Percentiles rank a stretch among this genome's conserved stretches.
Evolutionary conservation across 2,329 filamentous ascomycete species (phyloP).

Genomic region (Westerdykella ornata): DNA sequence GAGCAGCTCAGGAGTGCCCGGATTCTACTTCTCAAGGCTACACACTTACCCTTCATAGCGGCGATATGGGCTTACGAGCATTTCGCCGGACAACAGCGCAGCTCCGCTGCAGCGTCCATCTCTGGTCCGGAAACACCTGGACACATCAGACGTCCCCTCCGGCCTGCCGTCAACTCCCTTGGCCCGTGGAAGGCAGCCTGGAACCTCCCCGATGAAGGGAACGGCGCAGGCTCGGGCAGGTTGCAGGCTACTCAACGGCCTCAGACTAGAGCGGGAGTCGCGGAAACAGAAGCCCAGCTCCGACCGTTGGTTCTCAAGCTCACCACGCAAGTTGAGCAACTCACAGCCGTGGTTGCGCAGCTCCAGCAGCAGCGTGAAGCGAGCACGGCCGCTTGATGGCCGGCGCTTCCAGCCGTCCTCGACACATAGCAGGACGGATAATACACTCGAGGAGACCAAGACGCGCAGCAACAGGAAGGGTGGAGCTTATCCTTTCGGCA

Average conservation of each 20-base stretch:
- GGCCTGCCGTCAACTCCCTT: conserved; percentile 29
- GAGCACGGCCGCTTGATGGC: conserved; percentile 29
- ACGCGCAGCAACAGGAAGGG: conserved; percentile 10
- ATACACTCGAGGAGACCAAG: conserved; percentile 6
- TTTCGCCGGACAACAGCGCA: conserved; percentile 21
- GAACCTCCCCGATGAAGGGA: conserved; percentile 13
- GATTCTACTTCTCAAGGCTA: conserved; percentile 53
- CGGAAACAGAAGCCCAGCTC: conserved; percentile 29
- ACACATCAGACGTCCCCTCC: conserved; percentile 21
- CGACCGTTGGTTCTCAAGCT: conserved; percentile 36
- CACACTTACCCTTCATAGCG: conserved; percentile 61
- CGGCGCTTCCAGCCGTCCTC: conserved; percentile 32
- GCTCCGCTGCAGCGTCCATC: conserved; percentile 20
- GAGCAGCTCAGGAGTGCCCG: conserved; percentile 57
- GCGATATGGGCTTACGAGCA: conserved; percentile 62
- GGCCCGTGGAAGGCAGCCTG: conserved; percentile 22
- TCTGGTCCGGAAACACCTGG: conserved; percentile 29
- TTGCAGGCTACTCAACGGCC: conserved; percentile 15
- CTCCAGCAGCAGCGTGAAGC: conserved; percentile 31
- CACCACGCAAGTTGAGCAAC: conserved; percentile 35
- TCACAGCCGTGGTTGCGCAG: conserved; percentile 35
- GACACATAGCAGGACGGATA: not conserved
- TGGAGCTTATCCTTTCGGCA: conserved; percentile 9
- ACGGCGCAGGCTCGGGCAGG: conserved; percentile 8
- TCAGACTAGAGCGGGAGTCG: conserved; percentile 18